These are phyloP conservation scores for Grosmannia serpens DNA, from an alignment of 2,329 filamentous ascomycete species.

Conservation along the genomic window DNA sequence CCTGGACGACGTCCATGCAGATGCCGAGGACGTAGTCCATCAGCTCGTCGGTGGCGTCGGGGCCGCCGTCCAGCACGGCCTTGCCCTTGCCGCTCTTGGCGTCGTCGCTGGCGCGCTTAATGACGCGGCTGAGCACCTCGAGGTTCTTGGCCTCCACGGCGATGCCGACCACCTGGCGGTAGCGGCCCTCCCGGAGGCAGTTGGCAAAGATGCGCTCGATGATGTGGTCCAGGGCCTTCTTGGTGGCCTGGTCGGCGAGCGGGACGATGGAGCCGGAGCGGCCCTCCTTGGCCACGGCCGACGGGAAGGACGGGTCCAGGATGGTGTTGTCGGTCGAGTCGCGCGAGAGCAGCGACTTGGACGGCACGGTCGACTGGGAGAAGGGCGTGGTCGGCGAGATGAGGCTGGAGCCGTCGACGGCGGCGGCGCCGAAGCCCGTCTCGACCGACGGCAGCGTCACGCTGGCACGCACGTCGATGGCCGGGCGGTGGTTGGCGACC, in stretches of 20 bases:
- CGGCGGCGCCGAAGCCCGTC: slow-evolving; percentile 62
- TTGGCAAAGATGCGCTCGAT: slow-evolving; percentile 86
- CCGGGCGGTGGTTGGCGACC: slow-evolving; percentile 35
- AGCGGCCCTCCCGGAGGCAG: slow-evolving; percentile 76
- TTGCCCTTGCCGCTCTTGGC: slow-evolving; percentile 61
- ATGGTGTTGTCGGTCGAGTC: slow-evolving; percentile 56
- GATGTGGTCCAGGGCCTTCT: slow-evolving; percentile 68
- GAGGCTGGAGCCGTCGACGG: slow-evolving; percentile 56
- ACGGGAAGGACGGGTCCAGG: slow-evolving; percentile 46
- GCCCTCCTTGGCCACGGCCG: slow-evolving; percentile 35
- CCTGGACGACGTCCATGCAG: slow-evolving; percentile 96
- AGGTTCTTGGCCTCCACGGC: slow-evolving; percentile 90
- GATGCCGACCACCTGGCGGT: slow-evolving; percentile 93
- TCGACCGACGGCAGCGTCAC: slow-evolving; percentile 56
- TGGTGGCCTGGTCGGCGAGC: slow-evolving; percentile 56
- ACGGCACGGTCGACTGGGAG: slow-evolving; percentile 83
- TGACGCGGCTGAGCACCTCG: slow-evolving; percentile 74
- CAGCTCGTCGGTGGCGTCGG: slow-evolving; percentile 69
- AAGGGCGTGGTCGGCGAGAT: slow-evolving; percentile 90
- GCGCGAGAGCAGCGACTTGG: slow-evolving; percentile 88
- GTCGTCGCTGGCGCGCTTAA: slow-evolving; percentile 79
- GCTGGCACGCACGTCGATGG: slow-evolving; percentile 29
- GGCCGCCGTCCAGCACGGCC: slow-evolving; percentile 29
- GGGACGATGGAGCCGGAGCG: slow-evolving; percentile 52
- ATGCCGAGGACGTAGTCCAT: slow-evolving; percentile 96